Conservation (phyloP, 805 yeast genomes). For the Kazachstania psychrophila region DNA sequence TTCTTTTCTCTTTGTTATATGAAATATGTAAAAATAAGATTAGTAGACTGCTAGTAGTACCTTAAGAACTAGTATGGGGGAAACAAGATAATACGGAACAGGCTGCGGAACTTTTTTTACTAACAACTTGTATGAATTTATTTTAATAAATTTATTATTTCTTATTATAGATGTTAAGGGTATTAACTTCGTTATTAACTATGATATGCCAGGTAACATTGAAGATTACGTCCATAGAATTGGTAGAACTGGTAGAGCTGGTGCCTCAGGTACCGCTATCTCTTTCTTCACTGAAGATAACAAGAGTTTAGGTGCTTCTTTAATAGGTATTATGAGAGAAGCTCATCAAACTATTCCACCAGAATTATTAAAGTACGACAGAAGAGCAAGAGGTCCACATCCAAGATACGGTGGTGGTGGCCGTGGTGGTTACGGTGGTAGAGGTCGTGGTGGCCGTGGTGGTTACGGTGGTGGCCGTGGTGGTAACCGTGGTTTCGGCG, state of each 20-base stretch:
- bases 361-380: slow-evolving; percentile 65
- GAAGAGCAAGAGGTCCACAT: slow-evolving; percentile 54
- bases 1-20: no score
- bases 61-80: no score
- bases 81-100: no score
- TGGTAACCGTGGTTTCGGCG: slow-evolving; percentile 29
- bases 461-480: slow-evolving; percentile 37
- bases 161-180: slow-evolving; percentile 82
- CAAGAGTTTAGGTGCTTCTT: slow-evolving; percentile 80
- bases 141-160: no score
- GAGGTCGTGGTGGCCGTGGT: slow-evolving; percentile 37
- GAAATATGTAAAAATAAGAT: no score
- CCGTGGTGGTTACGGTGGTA: slow-evolving; percentile 40
- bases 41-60: no score
- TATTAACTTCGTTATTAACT: slow-evolving; percentile 85
- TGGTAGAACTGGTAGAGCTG: slow-evolving; percentile 99
- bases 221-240: slow-evolving; percentile 98
- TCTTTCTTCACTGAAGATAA: slow-evolving; percentile 87
- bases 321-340: slow-evolving; percentile 84
- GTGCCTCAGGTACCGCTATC: slow-evolving; percentile 89
- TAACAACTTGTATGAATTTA: no score
- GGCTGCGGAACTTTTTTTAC: no score
- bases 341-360: slow-evolving; percentile 88
- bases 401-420: slow-evolving; percentile 52
- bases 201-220: slow-evolving; percentile 95